phyloP scores from a whole-genome alignment of 331 rosid genomes.

The Malus hybrid region DNA sequence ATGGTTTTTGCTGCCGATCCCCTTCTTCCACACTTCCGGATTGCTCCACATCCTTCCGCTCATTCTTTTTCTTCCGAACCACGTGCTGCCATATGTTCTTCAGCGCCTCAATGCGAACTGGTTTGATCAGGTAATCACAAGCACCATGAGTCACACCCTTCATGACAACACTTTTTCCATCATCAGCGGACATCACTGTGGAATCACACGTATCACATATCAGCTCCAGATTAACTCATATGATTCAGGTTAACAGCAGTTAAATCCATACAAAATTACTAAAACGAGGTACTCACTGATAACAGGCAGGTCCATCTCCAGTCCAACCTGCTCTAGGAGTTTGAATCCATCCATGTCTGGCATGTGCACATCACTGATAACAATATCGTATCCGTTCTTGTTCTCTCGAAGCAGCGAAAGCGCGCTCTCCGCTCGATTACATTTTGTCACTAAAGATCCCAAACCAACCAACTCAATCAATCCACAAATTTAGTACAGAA shows the following conservation, averaged over 20 bases:
- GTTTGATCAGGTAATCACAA: slow-evolving; percentile 91
- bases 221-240: neutral
- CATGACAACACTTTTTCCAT: slow-evolving; percentile 79
- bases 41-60: slow-evolving; percentile 83
- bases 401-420: slow-evolving; percentile 63
- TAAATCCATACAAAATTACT: neutral
- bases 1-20: slow-evolving; percentile 64
- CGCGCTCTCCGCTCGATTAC: slow-evolving; percentile 77
- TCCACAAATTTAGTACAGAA: slow-evolving; percentile 8
- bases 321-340: slow-evolving; percentile 78
- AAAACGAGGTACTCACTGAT: slow-evolving; percentile 54
- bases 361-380: slow-evolving; percentile 97
- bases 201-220: slow-evolving; percentile 13
- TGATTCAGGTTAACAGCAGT: neutral
- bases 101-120: slow-evolving; percentile 90
- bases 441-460: slow-evolving; percentile 59
- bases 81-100: slow-evolving; percentile 99
- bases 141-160: slow-evolving; percentile 99
- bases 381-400: slow-evolving; percentile 82
- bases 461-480: slow-evolving; percentile 5
- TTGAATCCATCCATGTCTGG: slow-evolving; percentile 99
- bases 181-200: slow-evolving; percentile 98
- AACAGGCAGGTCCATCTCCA: slow-evolving; percentile 98
- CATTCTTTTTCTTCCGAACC: slow-evolving; percentile 80
- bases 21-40: slow-evolving; percentile 87